A percentile compares a stretch with the other conserved stretches of the same genome.
Conservation (phyloP, 768 basidiomycete genomes). For the Inosperma sp. region DNA sequence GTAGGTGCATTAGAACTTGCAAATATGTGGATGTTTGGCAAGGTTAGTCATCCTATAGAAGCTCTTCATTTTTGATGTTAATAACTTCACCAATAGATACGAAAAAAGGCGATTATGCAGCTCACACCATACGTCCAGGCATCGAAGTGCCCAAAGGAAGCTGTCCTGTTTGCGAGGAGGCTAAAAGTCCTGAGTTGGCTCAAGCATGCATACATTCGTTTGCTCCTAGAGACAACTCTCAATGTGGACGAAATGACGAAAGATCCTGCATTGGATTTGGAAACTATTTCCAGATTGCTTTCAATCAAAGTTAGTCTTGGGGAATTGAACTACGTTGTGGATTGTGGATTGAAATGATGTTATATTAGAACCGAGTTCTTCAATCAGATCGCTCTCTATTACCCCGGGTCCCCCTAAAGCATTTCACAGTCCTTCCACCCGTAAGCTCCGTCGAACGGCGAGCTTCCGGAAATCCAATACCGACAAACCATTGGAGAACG, state of each 20-base stretch:
- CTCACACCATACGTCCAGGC: background rate
- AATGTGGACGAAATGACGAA: background rate
- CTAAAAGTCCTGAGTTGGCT: constrained; percentile 8
- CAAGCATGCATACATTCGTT: background rate
- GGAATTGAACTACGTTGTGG: too few species aligned
- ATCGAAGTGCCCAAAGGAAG: background rate
- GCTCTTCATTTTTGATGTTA: background rate
- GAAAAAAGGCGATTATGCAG: background rate
- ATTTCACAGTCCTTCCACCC: too few species aligned
- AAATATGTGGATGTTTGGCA: background rate
- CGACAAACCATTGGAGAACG: too few species aligned
- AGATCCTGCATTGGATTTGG: background rate
- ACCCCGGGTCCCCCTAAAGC: too few species aligned
- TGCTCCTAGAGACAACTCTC: background rate
- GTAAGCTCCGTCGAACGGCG: too few species aligned
- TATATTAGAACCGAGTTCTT: too few species aligned
- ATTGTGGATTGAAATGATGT: too few species aligned
- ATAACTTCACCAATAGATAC: background rate
- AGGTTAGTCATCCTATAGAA: background rate
- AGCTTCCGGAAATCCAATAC: too few species aligned
- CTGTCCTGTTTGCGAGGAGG: constrained; percentile 5
- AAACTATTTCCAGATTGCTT: constrained; percentile 1
- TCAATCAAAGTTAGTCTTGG: too few species aligned
- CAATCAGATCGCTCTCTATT: too few species aligned
- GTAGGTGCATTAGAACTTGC: too few species aligned